Base-by-base conservation (phyloP, 768 basidiomycete species). In the Naganishia randhawae region DNA sequence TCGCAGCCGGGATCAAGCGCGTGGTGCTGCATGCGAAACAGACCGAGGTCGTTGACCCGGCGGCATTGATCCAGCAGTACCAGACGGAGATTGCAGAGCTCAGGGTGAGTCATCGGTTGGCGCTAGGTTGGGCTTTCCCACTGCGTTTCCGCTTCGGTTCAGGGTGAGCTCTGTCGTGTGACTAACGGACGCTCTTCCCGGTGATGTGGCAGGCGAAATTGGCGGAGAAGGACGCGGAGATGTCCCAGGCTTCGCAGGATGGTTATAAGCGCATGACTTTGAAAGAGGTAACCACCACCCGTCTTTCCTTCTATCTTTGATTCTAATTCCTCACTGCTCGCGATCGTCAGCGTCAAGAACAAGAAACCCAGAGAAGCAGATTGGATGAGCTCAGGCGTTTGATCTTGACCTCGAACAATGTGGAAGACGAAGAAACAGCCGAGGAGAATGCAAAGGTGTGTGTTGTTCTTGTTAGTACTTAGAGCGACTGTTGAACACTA, bases 11-110 rank as follows among this genome's bases (percentile, higher is more conserved):
- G 51, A 89, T 95, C 73, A 95, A 94, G 84, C 87, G 85, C 72
- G 94, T 97, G 45, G 86, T 91, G 71, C 81, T 97, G 41, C 85
- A 88, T 69, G 93, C 93, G 3, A 87, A 89, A 82, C 92, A 91
- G 87, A 93, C 91, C 79, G 93, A 96, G 78, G 83, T 97, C 13
- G 86, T 96, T 3, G 92, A 96, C 73, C 92, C 91, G 0, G 91
- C 93, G 69, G 94, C 92, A 0, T 84, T 96, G 45, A 90, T 99
- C 70, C 91, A 95, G 82, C 85, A 92, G 61, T 97, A 98, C 78
- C 86, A 91, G 72, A 90, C 89, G 74, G 92, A 98, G 81, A 95
- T 99, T 65, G 93, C 94, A 55, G 89, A 90, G 48, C 86, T 99
- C 63, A 90, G 88, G 82, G 81, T 78, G 2, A 88, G 61, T 87